Base-by-base conservation (phyloP, 805 yeast species). In the Saccharomycopsis lassenensis region DNA sequence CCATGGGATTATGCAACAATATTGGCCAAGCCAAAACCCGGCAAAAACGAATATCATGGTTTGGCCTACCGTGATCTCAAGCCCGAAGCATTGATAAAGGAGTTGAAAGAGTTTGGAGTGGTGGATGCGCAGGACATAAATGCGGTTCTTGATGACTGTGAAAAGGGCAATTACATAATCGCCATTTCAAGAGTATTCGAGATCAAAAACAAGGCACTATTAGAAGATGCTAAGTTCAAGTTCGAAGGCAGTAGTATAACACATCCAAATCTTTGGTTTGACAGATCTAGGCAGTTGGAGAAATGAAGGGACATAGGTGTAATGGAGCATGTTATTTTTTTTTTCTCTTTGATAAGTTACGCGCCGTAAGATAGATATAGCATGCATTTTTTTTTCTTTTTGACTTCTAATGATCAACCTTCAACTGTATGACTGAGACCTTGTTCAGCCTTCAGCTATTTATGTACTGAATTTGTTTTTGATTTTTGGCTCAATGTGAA, bases 111-210 rank as follows among this genome's bases (percentile, higher is more conserved):
- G 74, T 62, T 55, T 7, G 83, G 80, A 40, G 68, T 67, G 51
- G 61, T 58, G 17, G 67, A 72, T 28, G 53, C 59, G 10, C 51
- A 58, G 17, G 68, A 73, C 33, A 57, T 82, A 32, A 64, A 68
- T 30, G 71, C 71, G 26, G 71, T 91, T 8, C 46, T 78, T 33
- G 89, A 81, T 32, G 72, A 79, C 37, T 77, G 80, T 30, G 69
- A 68, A 32, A 68, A 69, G 37, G 73, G 77, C 22, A 83, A 82
- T 45, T 87, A 72, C 53, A 85, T 89, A 17, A 67, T 75, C 26
- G 96, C 97, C 0, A 87, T 95, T 54, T 79, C 96, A 0, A 70
- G 82, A 51, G 95, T 84, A 3, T 83, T 84, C 57, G 96, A 87
- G 50, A 56, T 72, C 12, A 70, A 84, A 21, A 79, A 75, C 48